These are phyloP conservation scores for Vaccinium vitisidaea DNA, from an alignment of 148 eudicot species.

Conservation along the genomic window DNA sequence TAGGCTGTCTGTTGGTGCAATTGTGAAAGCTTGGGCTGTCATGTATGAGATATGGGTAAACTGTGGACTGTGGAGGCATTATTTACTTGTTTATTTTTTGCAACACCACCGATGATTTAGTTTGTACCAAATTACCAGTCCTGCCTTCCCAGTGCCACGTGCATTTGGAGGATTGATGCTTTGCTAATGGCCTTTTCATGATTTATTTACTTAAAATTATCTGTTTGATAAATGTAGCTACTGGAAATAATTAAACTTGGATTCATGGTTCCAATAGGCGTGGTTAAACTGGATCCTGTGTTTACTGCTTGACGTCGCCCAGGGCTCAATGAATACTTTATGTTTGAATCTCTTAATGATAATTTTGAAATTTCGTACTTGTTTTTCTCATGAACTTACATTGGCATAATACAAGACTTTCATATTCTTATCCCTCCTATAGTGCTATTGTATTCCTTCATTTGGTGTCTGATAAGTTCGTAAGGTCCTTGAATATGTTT, in stretches of 20 bases:
- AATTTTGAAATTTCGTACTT: background rate
- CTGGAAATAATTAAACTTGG: background rate
- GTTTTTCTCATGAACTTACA: background rate
- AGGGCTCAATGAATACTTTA: background rate
- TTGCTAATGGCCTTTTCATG: background rate
- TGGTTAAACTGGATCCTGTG: background rate
- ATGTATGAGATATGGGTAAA: too few relatives aligned
- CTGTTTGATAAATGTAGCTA: background rate
- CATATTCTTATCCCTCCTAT: background rate
- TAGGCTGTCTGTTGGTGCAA: background rate
- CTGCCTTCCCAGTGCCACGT: background rate
- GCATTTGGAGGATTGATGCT: background rate
- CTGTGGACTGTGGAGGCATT: too few relatives aligned
- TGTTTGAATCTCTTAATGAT: background rate
- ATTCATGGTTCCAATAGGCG: background rate
- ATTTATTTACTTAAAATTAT: background rate
- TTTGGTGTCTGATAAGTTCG: background rate
- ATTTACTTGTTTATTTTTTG: too few relatives aligned
- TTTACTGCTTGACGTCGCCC: background rate
- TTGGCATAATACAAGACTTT: background rate
- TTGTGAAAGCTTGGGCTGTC: constrained; percentile 1
- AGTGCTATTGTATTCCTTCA: background rate
- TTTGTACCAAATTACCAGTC: background rate
- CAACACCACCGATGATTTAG: too few relatives aligned
- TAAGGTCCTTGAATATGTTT: background rate